Evolutionary conservation across 306 rosid genomes (phyloP), one percentile per base, ranked within the genome.

Genomic region (Oxytropis ochrocephala): DNA sequence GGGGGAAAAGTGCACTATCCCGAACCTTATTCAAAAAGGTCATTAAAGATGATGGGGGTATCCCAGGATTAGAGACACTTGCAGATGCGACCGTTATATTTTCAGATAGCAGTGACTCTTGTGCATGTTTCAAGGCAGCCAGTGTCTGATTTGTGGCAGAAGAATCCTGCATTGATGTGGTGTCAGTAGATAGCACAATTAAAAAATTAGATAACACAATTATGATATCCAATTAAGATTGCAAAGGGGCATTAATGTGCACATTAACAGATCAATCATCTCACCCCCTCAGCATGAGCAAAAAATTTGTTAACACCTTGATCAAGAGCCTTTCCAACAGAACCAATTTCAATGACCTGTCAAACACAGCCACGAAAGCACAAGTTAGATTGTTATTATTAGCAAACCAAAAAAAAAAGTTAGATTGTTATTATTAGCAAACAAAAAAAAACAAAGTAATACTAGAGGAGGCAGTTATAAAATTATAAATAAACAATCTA

Each of bases 21-120:
- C 49, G 61, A 43, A 90, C 98, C 96, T 92, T 82, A 49, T 68
- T 79, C 65, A 84, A 79, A 80, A 92, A 92, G 63, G 89, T 18
- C 96, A 92, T 90, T 73, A 92, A 83, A 64, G 98, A 90, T 24
- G 98, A 88, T 42, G 96, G 98, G 70, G 96, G 98, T 70, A 92
- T 85, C 85, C 98, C 98, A 46, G 98, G 98, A 86, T 90, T 92
- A 64, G 92, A 79, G 70, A 76, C 67, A 82, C 84, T 86, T 70
- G 98, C 91, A 65, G 86, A 60, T 4, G 80, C 48, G 62, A 90
- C 49, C 53, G 58, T 78, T 78, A 89, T 74, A 74, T 83, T 83
- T 74, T 85, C 81, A 52, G 90, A 83, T 63, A 41, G 72, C 76
- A 92, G 78, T 13, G 98, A 92, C 54, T 86, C 91, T 81, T 78